These are phyloP conservation scores for Peniophora sp. DNA, from an alignment of 1,284 basidiomycete species.

Conservation along the genomic window DNA sequence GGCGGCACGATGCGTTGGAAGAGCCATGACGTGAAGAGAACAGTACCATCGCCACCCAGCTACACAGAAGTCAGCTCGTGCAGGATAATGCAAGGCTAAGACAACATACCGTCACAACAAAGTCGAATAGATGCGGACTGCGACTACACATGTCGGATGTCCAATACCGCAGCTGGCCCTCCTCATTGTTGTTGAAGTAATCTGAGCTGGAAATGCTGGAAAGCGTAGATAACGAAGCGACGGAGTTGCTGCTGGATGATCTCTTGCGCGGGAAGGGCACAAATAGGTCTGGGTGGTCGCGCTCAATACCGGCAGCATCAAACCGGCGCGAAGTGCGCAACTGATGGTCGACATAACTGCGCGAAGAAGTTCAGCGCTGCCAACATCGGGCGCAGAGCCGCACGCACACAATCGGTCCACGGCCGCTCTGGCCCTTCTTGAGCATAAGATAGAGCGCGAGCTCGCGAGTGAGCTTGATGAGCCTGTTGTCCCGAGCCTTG, in stretches of 20 bases:
- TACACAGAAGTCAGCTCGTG: slow-evolving; percentile 23
- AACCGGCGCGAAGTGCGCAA: slow-evolving; percentile 90
- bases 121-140: slow-evolving; percentile 93
- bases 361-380: slow-evolving; percentile 1
- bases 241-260: slow-evolving; percentile 57
- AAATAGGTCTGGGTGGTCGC: slow-evolving; percentile 87
- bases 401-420: slow-evolving; percentile 73
- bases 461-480: slow-evolving; percentile 92
- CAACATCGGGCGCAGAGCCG: slow-evolving; percentile 11
- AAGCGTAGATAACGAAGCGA: slow-evolving; percentile 41
- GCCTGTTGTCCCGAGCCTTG: slow-evolving; percentile 94
- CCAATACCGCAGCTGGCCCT: slow-evolving; percentile 97
- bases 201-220: slow-evolving; percentile 31
- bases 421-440: slow-evolving; percentile 54
- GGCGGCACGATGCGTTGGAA: slow-evolving; percentile 98
- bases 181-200: slow-evolving; percentile 24
- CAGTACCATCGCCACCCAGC: slow-evolving; percentile 97
- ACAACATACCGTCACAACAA: slow-evolving; percentile 85
- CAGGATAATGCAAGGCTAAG: neutral
- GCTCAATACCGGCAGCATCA: slow-evolving; percentile 83
- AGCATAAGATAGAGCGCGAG: slow-evolving; percentile 93
- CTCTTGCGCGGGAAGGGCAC: slow-evolving; percentile 68
- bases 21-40: slow-evolving; percentile 98
- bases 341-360: slow-evolving; percentile 91
- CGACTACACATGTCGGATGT: slow-evolving; percentile 93